These are phyloP conservation scores for Brassica carinata DNA, from an alignment of 345 rosid genomes.

Conservation along the genomic window DNA sequence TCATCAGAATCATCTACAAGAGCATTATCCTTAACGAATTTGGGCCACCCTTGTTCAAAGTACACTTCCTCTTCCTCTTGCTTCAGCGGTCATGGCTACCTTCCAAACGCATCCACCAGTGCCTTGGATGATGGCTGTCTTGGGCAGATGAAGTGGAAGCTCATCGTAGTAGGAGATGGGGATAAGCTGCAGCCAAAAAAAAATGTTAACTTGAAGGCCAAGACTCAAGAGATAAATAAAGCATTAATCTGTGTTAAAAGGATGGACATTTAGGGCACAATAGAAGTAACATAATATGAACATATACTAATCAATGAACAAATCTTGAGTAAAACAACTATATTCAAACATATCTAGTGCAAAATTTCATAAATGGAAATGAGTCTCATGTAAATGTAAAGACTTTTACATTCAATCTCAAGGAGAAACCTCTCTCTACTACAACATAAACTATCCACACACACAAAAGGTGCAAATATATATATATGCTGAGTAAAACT, in stretches of 20 bases:
- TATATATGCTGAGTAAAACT: background rate
- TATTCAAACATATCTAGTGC: background rate
- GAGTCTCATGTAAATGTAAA: background rate
- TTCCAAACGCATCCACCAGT: constrained; percentile 30
- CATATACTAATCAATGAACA: background rate
- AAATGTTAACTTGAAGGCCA: background rate
- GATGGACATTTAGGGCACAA: too few species aligned
- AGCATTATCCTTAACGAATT: constrained; percentile 20
- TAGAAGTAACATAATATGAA: background rate
- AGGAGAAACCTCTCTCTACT: background rate
- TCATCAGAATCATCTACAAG: constrained; percentile 11
- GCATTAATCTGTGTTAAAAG: too few species aligned
- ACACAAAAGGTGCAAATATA: too few species aligned
- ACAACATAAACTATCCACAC: background rate
- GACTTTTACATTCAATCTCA: background rate
- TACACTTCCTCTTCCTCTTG: background rate
- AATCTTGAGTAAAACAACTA: background rate
- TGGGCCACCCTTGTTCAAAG: constrained; percentile 22
- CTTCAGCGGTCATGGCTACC: background rate
- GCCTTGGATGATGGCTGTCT: constrained; percentile 28
- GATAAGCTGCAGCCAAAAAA: constrained; percentile 17
- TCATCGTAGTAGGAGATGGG: constrained; percentile 24
- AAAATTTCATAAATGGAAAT: background rate
- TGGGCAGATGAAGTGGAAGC: constrained; percentile 20
- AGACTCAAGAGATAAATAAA: background rate